A percentile compares a stretch with the other conserved stretches of the same genome.
phyloP scores from a whole-genome alignment of 2,329 filamentous ascomycete genomes.

The Chaetomiaceae sp. region DNA sequence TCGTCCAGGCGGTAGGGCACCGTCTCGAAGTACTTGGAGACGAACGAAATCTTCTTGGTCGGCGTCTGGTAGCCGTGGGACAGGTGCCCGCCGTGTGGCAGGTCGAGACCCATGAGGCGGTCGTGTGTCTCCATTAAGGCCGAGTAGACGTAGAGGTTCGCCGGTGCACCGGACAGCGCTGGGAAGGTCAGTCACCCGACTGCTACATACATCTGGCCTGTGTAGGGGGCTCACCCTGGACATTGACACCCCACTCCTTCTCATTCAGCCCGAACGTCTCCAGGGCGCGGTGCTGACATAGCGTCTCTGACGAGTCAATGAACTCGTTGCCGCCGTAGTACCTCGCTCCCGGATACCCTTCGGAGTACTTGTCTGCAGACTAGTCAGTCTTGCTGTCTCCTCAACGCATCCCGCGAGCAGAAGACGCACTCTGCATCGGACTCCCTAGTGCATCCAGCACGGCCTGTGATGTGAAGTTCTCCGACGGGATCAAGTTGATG shows the following conservation, averaged over 20 bases:
- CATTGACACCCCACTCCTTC: conserved; percentile 93
- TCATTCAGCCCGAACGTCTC: conserved; percentile 78
- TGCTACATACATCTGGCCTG: conserved; percentile 1
- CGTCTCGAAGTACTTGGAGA: conserved; percentile 99
- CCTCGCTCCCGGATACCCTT: conserved; percentile 91
- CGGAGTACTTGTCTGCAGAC: conserved; percentile 83
- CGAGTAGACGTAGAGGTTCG: conserved; percentile 91
- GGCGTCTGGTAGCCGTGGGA: conserved; percentile 97
- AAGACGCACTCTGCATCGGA: conserved; percentile 78
- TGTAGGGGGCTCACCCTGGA: conserved; percentile 59
- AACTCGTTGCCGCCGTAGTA: conserved; percentile 98
- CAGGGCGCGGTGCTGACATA: conserved; percentile 86
- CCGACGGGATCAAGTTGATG: conserved; percentile 92
- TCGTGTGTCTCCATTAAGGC: conserved; percentile 90
- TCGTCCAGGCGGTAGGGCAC: conserved; percentile 90
- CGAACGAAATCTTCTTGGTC: conserved; percentile 89
- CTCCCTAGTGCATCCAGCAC: conserved; percentile 87
- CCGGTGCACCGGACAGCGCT: conserved; percentile 70
- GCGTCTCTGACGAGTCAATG: conserved; percentile 81
- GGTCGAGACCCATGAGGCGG: conserved; percentile 91
- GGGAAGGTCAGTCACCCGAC: conserved; percentile 14
- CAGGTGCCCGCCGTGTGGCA: conserved; percentile 92
- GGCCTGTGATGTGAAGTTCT: conserved; percentile 92
- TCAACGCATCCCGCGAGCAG: background rate
- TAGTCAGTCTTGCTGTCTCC: conserved; percentile 21